Base-by-base conservation (phyloP, 2,329 filamentous ascomycete genomes). In the Colletotrichum sp. region DNA sequence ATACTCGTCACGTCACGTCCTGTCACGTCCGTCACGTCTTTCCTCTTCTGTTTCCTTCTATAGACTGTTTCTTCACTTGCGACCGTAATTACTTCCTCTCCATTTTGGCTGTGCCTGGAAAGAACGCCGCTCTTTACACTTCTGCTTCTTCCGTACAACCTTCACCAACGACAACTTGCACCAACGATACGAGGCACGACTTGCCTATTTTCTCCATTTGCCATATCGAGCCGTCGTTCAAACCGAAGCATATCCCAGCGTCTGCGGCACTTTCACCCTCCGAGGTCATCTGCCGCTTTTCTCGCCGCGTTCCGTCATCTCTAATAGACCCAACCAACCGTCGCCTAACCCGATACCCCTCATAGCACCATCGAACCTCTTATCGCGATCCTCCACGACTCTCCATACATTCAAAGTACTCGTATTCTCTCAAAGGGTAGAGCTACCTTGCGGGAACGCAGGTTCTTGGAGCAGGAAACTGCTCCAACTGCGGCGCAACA, bases 401-500 rank as follows among this genome's bases (percentile, higher is more conserved):
- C 30, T 34, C 36, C 9, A 62, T 62, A 38, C 60, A 30, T 70
- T 30, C 48, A 18, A 74, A 61, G 10, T 26, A 28, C 24, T 43
- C 52, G 21, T 52, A 36, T 24, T 55, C 52, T 30, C 52, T 61
- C 28, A 64, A 26, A 48, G 38, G 70, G 74, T 64, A 74, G 70
- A 76, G 73, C 62, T 76, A 72, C 66, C 71, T 76, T 71, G 74
- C 70, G 74, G 74, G 62, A 75, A 76, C 74, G 74, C 71, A 71
- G 71, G 64, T 75, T 38, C 32, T 73, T 70, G 70, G 74, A 70
- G 74, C 74, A 76, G 74, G 74, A 58, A 70, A 75, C 77, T 78
- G 77, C 77, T 77, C 77, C 76, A 71, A 69, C 77, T 77, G 75
- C 75, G 67, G 77, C 69, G 75, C 71, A 75, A 71, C 43, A 78